Evolutionary conservation across 768 basidiomycete genomes (phyloP), one percentile per base, ranked within the genome.

Genomic region (Tulasnella sp.): DNA sequence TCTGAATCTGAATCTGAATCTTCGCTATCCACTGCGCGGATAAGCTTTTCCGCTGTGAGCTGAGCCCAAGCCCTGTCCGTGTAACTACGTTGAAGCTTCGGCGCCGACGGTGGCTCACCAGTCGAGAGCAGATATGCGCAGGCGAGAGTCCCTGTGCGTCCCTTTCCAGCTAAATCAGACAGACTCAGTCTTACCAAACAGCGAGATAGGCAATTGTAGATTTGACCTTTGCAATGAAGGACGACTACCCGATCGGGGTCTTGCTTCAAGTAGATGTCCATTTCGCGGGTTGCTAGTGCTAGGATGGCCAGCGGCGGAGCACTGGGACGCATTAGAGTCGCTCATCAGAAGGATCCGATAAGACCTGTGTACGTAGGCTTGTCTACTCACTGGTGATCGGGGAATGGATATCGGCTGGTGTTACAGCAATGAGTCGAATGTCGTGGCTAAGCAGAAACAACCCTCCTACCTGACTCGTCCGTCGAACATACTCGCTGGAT

Each of bases 111-210:
- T 0, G 83, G 78, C 55, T 85, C 85, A 29, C 87, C 86, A 2
- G 89, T 85, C 0, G 92, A 87, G 18, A 96, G 88, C 2, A 96
- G 86, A 83, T 95, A 93, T 13, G 93, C 87, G 82, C 94, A 94
- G 0, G 94, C 92, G 80, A 96, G 88, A 0, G 92, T 95, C 11
- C 95, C 95, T 0, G 94, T 95, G 75, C 94, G 87, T 18, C 94
- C 94, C 83, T 96, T 92, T 0, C 92, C 92, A 74, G 92, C 92
- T 92, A 26, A 26, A 72, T 18, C 23, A 72, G 39, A 6, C 15
- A 0, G 37, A 23, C 0, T 72, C 71, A 23, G 61, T 35, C 18
- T 72, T 77, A 76, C 0, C 4, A 5, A 40, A 6, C 13, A 26
- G 37, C 5, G 13, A 37, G 18, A 5, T 40, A 0, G 9, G 1